Evolutionary conservation across 2,329 filamentous ascomycete species (phyloP).

Genomic region (Clarireedia hainanense): DNA sequence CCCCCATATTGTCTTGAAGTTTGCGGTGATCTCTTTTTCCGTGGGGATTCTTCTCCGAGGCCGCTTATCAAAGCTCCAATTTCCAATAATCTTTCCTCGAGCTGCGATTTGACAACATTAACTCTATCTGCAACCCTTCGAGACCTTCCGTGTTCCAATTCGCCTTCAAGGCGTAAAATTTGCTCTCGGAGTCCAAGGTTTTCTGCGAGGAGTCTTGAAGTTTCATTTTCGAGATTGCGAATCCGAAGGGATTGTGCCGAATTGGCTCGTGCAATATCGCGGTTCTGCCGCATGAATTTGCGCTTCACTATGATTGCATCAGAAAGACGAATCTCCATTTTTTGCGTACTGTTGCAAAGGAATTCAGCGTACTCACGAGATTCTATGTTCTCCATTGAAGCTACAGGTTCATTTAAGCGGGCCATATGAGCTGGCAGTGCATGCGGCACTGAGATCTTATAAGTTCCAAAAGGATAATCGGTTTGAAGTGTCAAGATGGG

Average conservation of each 20-base stretch:
- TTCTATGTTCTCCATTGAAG: constrained; percentile 62
- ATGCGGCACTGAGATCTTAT: constrained; percentile 19
- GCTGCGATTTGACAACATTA: constrained; percentile 57
- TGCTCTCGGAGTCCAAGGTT: constrained; percentile 67
- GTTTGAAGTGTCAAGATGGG: neutral
- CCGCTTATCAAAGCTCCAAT: constrained; percentile 59
- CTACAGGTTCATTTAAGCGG: constrained; percentile 67
- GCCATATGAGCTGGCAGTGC: constrained; percentile 48
- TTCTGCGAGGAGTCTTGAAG: constrained; percentile 66
- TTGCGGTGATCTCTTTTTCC: constrained; percentile 39
- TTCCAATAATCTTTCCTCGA: constrained; percentile 67
- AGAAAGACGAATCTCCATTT: constrained; percentile 2
- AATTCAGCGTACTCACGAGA: constrained; percentile 46
- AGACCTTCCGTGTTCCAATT: constrained; percentile 53
- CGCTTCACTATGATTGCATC: constrained; percentile 54
- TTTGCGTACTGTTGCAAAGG: neutral
- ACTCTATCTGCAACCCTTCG: constrained; percentile 58
- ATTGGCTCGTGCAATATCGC: constrained; percentile 74
- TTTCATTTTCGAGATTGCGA: constrained; percentile 67
- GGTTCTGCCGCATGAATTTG: constrained; percentile 74
- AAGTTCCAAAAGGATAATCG: neutral
- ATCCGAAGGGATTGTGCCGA: constrained; percentile 71
- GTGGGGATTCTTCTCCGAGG: constrained; percentile 53
- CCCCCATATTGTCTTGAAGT: constrained; percentile 25
- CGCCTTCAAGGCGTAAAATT: constrained; percentile 60